phyloP scores from a whole-genome alignment of 2,329 filamentous ascomycete species.

The Stachybotrys echinatus region DNA sequence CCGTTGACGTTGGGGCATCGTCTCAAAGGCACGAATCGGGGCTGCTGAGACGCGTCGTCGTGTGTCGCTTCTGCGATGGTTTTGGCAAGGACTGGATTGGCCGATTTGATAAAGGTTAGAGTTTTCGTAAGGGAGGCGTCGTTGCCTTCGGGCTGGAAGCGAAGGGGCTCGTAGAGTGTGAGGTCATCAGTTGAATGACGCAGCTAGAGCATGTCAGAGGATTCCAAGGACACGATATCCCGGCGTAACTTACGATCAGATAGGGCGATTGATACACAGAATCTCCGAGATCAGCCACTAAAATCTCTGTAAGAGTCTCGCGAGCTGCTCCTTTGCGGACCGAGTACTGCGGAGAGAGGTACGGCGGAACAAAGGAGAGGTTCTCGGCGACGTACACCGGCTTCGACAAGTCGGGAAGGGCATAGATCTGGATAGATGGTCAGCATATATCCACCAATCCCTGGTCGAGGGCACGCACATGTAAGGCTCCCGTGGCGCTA shows the following conservation, averaged over 20 bases:
- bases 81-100: slow-evolving; percentile 63
- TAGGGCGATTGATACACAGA: slow-evolving; percentile 65
- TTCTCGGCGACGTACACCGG: slow-evolving; percentile 72
- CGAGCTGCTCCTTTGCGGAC: slow-evolving; percentile 65
- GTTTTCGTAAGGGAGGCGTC: slow-evolving; percentile 42
- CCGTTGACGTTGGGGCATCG: slow-evolving; percentile 63
- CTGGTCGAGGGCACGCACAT: slow-evolving; percentile 47
- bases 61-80: slow-evolving; percentile 42
- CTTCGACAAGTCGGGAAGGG: slow-evolving; percentile 65
- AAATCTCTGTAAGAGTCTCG: slow-evolving; percentile 70
- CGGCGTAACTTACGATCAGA: slow-evolving; percentile 60
- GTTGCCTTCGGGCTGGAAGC: slow-evolving; percentile 32
- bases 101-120: slow-evolving; percentile 71
- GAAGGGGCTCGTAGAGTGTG: slow-evolving; percentile 79
- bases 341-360: slow-evolving; percentile 66
- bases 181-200: slow-evolving; percentile 78
- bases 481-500: slow-evolving; percentile 66
- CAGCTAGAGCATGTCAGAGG: slow-evolving; percentile 44
- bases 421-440: slow-evolving; percentile 56
- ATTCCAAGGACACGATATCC: neutral
- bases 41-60: slow-evolving; percentile 41
- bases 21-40: slow-evolving; percentile 48
- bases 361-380: slow-evolving; percentile 70
- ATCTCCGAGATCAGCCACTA: slow-evolving; percentile 83
- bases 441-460: neutral